Base-by-base conservation (phyloP, 345 rosid species). In the Moringa oleifera region DNA sequence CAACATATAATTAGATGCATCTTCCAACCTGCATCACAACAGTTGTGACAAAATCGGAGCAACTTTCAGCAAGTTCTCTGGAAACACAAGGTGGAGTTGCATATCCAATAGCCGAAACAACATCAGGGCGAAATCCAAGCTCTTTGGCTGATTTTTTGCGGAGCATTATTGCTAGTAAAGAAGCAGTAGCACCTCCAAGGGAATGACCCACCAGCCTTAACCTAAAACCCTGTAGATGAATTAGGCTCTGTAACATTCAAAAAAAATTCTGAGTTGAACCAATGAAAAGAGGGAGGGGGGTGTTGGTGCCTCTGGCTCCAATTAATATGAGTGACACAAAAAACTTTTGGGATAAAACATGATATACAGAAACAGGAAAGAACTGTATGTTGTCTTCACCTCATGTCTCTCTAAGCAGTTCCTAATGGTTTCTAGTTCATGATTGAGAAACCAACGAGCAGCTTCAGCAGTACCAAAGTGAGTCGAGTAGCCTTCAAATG, bases 401-500 rank as follows among this genome's bases (percentile, higher is more conserved):
- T 89, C 64, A 41, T 91, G 70, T 72, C 74, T 84, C 73, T 83
- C 78, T 61, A 91, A 77, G 75, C 84, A 87, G 62, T 80, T 80
- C 77, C 76, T 72, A 68, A 95, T 77, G 20, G 91, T 80, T 72
- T 77, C 84, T 37, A 85, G 47, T 73, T 95, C 99, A 69, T 85
- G 89, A 45, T 65, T 75, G 72, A 91, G 95, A 77, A 95, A 89
- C 99, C 99, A 94, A 20, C 93, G 75, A 45, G 99, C 93, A 69
- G 97, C 91, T 80, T 94, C 97, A 67, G 96, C 85, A 4, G 88
- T 88, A 74, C 97, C 99, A 79, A 90, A 91, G 76, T 94, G 99
- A 45, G 96, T 85, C 25, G 95, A 88, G 71, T 77, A 94, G 59
- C 96, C 95, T 73, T 94, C 99, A 76, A 82, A 86, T 23, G 89